Base-by-base conservation (phyloP, 306 rosid species). In the Cotoneaster glaucophyllus region DNA sequence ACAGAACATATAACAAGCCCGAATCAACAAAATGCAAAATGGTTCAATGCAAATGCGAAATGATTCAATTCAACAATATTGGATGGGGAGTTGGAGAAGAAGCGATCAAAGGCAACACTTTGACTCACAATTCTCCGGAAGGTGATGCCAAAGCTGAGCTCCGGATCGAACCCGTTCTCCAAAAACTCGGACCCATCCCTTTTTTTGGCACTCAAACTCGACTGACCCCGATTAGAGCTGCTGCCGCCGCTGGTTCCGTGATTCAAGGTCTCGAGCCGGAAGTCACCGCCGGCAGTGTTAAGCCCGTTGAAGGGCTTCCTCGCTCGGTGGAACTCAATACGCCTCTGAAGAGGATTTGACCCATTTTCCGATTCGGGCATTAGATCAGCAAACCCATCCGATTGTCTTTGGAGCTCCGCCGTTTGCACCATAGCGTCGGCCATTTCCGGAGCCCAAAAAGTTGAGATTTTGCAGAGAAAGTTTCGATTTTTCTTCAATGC, bases 91-190 rank as follows among this genome's bases (percentile, higher is more conserved):
- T 2, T 26, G 1, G 9, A 22, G 8, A 12, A 45, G 56, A 37
- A 65, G 45, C 24, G 45, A 18, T 45, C 77, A 70, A 75, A 43
- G 21, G 15, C 25, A 71, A 79, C 56, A 1, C 25, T 70, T 14
- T 11, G 54, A 86, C 99, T 92, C 76, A 95, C 99, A 70, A 95
- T 96, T 82, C 88, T 88, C 39, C 98, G 86, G 71, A 83, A 76
- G 26, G 99, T 89, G 59, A 89, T 90, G 11, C 90, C 93, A 29
- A 96, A 81, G 80, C 91, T 85, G 83, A 96, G 91, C 85, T 96
- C 99, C 29, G 97, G 96, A 87, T 96, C 99, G 85, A 90, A 84
- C 71, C 92, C 97, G 64, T 45, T 73, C 21, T 95, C 97, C 22
- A 78, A 73, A 53, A 77, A 77, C 74, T 92, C 99, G 11, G 92